Percentiles rank a stretch among this genome's conserved stretches.
Conservation (phyloP, 495 filamentous ascomycete genomes). For the Melanomma pulvis-pyrius region DNA sequence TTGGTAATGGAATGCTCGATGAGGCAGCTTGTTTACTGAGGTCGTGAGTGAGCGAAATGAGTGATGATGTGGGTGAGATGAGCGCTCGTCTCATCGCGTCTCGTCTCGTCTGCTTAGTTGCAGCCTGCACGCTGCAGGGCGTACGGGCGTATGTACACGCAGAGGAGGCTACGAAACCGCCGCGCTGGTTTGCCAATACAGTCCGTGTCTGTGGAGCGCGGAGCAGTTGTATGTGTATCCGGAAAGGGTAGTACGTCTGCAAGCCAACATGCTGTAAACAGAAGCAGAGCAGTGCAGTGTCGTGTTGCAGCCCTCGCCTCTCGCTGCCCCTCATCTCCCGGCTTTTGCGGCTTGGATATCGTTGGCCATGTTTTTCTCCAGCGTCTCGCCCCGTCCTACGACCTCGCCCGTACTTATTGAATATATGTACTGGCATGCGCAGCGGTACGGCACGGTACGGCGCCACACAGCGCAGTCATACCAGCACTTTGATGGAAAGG, state of each 20-base stretch:
- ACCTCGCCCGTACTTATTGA: no score
- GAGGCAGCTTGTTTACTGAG: no score
- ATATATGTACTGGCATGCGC: no score
- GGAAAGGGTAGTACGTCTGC: not conserved
- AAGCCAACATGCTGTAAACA: not conserved
- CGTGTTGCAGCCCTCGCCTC: not conserved
- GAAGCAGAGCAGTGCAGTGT: not conserved
- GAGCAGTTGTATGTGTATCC: not conserved
- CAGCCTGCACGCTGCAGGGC: no score
- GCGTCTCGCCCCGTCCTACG: no score
- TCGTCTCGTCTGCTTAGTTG: no score
- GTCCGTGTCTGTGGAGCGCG: not conserved
- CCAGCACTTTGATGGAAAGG: not conserved
- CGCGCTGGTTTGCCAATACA: not conserved
- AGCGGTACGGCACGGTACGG: no score
- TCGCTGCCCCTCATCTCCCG: not conserved
- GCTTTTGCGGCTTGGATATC: not conserved
- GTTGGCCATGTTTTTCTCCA: not conserved
- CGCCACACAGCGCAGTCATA: not conserved
- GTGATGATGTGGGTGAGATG: no score
- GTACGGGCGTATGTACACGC: no score
- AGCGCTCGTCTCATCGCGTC: no score
- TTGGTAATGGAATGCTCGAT: no score
- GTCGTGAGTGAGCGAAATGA: no score
- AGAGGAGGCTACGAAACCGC: not conserved